These are phyloP conservation scores for Paecilomyces niveus DNA, from an alignment of 2,329 filamentous ascomycete species.

Conservation along the genomic window DNA sequence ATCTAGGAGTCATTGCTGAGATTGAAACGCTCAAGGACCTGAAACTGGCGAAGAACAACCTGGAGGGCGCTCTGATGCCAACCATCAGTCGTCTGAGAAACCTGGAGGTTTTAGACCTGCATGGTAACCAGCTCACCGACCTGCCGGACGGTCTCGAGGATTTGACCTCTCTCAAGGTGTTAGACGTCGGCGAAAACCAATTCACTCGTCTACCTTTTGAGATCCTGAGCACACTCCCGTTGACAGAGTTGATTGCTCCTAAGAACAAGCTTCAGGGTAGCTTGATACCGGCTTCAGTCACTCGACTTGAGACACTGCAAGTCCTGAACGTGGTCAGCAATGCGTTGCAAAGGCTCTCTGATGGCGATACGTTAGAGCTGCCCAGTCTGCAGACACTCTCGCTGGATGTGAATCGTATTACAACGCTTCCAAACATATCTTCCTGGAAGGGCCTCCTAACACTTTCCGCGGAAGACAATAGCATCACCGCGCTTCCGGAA, in stretches of 20 bases:
- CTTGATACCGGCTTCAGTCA: constrained; percentile 59
- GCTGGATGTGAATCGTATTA: constrained; percentile 74
- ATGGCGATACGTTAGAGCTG: constrained; percentile 49
- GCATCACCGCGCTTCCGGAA: constrained; percentile 64
- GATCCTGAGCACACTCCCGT: constrained; percentile 57
- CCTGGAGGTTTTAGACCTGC: constrained; percentile 75
- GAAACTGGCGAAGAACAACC: constrained; percentile 69
- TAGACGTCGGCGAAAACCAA: constrained; percentile 76
- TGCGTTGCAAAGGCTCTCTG: constrained; percentile 51
- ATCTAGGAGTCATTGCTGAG: constrained; percentile 66
- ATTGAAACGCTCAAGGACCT: constrained; percentile 69
- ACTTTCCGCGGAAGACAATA: constrained; percentile 75
- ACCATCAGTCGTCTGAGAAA: constrained; percentile 58
- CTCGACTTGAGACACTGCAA: constrained; percentile 59
- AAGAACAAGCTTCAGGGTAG: constrained; percentile 72
- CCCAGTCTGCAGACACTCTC: constrained; percentile 68
- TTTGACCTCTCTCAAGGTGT: constrained; percentile 61
- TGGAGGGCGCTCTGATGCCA: constrained; percentile 61
- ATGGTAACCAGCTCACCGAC: constrained; percentile 67
- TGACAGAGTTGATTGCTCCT: constrained; percentile 65
- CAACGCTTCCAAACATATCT: constrained; percentile 64
- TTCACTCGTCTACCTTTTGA: constrained; percentile 66
- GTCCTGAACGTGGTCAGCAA: constrained; percentile 73
- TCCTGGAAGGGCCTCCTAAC: constrained; percentile 67
- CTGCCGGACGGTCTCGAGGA: constrained; percentile 62